Base-by-base conservation (phyloP, 139 green algal species). In the Chlorella vulgaris region DNA sequence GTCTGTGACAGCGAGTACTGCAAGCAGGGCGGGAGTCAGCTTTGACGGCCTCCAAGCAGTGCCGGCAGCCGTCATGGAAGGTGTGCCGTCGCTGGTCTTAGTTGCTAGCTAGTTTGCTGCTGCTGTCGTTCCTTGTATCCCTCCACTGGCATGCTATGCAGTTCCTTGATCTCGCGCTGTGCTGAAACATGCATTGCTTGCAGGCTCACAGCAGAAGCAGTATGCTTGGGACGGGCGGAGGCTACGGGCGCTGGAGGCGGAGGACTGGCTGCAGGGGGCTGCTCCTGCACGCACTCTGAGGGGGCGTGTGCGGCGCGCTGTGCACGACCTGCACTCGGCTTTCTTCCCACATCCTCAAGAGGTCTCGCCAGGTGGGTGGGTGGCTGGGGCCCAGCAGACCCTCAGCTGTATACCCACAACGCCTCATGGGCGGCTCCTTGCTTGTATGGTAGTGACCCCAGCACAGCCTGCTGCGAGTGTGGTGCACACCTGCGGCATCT, bases 291-390 rank as follows among this genome's bases (percentile, higher is more conserved):
- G 60, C 76, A 65, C 61, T 40, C 62, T 81, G 76, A 29, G 53
- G 2, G 61, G 29, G 61, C 76, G 76, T 40, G 26, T 83, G 65
- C 77, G 50, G 3, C 77, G 50, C 24, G 35, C 47, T 1, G 26
- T 35, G 35, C 76, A 83, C 47, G 73, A 74, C 63, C 40, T 81
- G 69, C 70, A 29, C 42, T 19, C 28, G 26, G 67, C 81, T 5
- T 89, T 89, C 69, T 86, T 89, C 67, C 85, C 85, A 31, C 22
- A 73, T 33, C 38, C 55, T 0, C 33, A 36, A 8, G 61, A 69
- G 40, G 76, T 86, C 28, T 76, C 67, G 58, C 53, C 68, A 66
- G 69, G 80, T 80, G 78, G 39, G 38, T 10, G 8, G 31, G 15
- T 58, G 31, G 7, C 42, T 15, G 15, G 55, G 18, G 15, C 55